Evolutionary conservation across 139 green algal species (phyloP).

Genomic region (Chlorella vulgaris): DNA sequence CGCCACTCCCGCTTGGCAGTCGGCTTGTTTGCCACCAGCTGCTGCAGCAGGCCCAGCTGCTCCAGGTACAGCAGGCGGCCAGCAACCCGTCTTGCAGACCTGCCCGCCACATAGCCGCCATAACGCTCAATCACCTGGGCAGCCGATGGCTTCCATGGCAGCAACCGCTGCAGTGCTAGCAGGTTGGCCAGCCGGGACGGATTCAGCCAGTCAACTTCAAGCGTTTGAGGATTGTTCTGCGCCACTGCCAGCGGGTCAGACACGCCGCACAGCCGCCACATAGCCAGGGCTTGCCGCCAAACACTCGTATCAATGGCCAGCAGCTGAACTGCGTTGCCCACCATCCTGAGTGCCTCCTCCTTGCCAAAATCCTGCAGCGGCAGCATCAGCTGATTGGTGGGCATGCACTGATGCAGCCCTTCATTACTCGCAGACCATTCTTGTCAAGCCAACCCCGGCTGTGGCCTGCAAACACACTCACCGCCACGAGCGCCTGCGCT

Average conservation of each 20-base stretch:
- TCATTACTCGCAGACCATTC: not conserved
- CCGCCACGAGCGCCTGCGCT: not conserved
- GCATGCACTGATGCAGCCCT: not conserved
- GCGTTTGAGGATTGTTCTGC: not conserved
- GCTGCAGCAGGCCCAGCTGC: not conserved
- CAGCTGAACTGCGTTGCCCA: not conserved
- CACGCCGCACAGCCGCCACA: not conserved
- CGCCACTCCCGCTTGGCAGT: not conserved
- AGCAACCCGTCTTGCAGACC: not conserved
- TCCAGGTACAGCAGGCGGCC: slow-evolving; percentile 13
- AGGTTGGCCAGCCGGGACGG: not conserved
- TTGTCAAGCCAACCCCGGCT: not conserved
- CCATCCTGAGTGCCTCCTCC: not conserved
- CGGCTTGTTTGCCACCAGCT: not conserved
- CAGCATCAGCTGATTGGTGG: not conserved
- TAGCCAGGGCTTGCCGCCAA: not conserved
- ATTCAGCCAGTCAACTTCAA: not conserved
- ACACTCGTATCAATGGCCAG: not conserved
- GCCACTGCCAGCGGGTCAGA: not conserved
- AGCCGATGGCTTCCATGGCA: not conserved
- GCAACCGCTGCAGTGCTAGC: not conserved
- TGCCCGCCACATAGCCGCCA: not conserved
- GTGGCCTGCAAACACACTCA: no score
- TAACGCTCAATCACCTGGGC: not conserved
- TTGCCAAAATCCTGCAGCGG: not conserved